Evolutionary conservation across 2,329 filamentous ascomycete genomes (phyloP), one percentile per base, ranked within the genome.

Genomic region (Sordariomycetes sp.): DNA sequence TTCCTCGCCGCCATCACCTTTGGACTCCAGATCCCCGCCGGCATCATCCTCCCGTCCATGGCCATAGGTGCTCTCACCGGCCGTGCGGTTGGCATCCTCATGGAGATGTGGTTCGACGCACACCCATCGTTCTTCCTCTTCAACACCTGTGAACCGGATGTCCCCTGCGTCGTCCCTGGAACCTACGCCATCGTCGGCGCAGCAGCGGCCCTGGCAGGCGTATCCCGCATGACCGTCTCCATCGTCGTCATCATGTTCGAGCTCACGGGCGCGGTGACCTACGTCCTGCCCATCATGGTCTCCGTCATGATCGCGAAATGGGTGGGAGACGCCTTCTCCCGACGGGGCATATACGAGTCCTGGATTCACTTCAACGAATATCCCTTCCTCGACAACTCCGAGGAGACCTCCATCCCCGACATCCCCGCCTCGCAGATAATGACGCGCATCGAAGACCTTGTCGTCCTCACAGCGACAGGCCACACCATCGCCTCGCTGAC

Each of bases 191-290:
- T 98, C 48, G 83, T 98, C 41, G 92, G 92, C 21, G 92, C 92
- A 1, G 90, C 92, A 1, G 88, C 92, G 4, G 86, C 90, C n/a
- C 75, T 98, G 2, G 86, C 85, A 6, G 92, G 92, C 31, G 86
- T 93, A 23, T 96, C 90, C 14, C 78, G 90, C 45, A 93, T 98
- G 79, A 98, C 92, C 0, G 87, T 95, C 9, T 95, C 88, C 10
- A 95, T 98, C 45, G 90, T 98, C 5, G 92, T 96, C 49, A 98
- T 98, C 62, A 95, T 95, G 83, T 98, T 98, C 51, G 92, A 98
- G 64, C 79, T 98, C 36, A 98, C 92, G 0, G 92, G 92, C 34
- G 92, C 92, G 2, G 71, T 98, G 19, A 94, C 87, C 1, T 96
- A 96, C 53, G 90, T 98, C 32, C 75, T 98, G 7, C 92, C 92